phyloP scores from a whole-genome alignment of 2,329 filamentous ascomycete genomes.

The Cladosporium sp. region DNA sequence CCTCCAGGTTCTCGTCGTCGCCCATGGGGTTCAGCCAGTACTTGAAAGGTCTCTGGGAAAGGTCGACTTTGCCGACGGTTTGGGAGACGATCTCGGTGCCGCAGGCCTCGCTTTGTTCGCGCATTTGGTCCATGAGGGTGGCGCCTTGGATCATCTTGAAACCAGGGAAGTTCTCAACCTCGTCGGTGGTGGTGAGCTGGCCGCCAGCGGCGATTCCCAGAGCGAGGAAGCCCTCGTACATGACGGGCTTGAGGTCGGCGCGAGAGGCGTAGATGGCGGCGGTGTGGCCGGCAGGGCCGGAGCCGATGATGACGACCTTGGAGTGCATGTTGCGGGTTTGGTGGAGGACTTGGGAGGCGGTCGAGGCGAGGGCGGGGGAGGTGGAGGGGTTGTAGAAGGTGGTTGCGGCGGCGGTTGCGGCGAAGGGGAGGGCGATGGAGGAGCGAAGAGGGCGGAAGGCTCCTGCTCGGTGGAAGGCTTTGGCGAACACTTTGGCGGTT shows the following conservation, averaged over 20 bases:
- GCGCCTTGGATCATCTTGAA: constrained; percentile 86
- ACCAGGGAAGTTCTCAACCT: constrained; percentile 96
- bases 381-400: constrained; percentile 21
- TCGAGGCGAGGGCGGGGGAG: constrained; percentile 24
- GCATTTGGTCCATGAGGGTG: constrained; percentile 94
- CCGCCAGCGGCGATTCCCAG: constrained; percentile 94
- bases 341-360: constrained; percentile 21
- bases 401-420: constrained; percentile 46
- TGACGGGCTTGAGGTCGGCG: constrained; percentile 87
- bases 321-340: constrained; percentile 70
- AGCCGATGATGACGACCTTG: constrained; percentile 76
- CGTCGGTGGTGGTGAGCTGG: constrained; percentile 96
- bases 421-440: constrained; percentile 66
- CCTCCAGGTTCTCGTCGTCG: constrained; percentile 67
- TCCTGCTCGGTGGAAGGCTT: constrained; percentile 63
- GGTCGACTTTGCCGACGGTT: constrained; percentile 83
- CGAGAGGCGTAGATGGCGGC: constrained; percentile 94
- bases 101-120: constrained; percentile 82
- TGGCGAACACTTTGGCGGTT: constrained; percentile 89
- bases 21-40: constrained; percentile 72
- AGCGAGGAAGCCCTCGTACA: constrained; percentile 97
- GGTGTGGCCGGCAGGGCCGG: constrained; percentile 94
- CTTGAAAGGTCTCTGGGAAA: constrained; percentile 80
- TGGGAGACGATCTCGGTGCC: constrained; percentile 91
- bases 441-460: constrained; percentile 60